Percentiles rank a stretch among this genome's conserved stretches.
Conservation (phyloP, 768 basidiomycete genomes). For the Amanita jacksonii region DNA sequence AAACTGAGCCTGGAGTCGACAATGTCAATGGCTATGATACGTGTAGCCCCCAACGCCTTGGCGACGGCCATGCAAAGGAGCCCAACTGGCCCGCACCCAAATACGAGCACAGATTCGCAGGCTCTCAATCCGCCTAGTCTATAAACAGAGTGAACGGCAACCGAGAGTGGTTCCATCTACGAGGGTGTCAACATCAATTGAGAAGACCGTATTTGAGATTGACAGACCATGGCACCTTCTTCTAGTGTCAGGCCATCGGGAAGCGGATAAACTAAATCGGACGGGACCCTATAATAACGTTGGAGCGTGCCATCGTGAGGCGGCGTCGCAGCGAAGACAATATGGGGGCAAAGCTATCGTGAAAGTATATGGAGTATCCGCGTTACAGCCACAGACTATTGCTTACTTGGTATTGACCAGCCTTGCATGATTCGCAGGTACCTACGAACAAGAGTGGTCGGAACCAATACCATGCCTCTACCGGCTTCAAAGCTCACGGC, state of each 20-base stretch:
- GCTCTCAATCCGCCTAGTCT: slow-evolving; percentile 65
- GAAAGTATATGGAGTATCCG: background rate
- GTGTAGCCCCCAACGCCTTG: slow-evolving; percentile 80
- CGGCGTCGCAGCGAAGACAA: slow-evolving; percentile 88
- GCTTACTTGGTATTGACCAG: slow-evolving; percentile 86
- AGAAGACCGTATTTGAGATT: background rate
- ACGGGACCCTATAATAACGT: slow-evolving; percentile 80
- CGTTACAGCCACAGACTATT: slow-evolving; percentile 8
- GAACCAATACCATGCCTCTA: background rate
- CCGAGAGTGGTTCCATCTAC: slow-evolving; percentile 91
- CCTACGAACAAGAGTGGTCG: slow-evolving; percentile 19
- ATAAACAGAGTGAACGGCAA: slow-evolving; percentile 82
- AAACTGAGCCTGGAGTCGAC: slow-evolving; percentile 71
- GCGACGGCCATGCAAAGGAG: slow-evolving; percentile 94
- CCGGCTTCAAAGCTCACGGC: slow-evolving; percentile 33
- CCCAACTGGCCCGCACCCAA: slow-evolving; percentile 86
- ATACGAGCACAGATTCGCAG: slow-evolving; percentile 71
- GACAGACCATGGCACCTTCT: slow-evolving; percentile 84
- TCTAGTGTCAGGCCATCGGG: slow-evolving; percentile 82
- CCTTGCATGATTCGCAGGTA: slow-evolving; percentile 75
- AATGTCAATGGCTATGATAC: slow-evolving; percentile 81
- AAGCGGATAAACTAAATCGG: slow-evolving; percentile 75
- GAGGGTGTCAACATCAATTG: background rate
- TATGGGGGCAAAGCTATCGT: slow-evolving; percentile 69
- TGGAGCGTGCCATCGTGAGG: slow-evolving; percentile 87